These are phyloP conservation scores for Coniosporium apollinis DNA, from an alignment of 495 filamentous ascomycete genomes.

Conservation along the genomic window DNA sequence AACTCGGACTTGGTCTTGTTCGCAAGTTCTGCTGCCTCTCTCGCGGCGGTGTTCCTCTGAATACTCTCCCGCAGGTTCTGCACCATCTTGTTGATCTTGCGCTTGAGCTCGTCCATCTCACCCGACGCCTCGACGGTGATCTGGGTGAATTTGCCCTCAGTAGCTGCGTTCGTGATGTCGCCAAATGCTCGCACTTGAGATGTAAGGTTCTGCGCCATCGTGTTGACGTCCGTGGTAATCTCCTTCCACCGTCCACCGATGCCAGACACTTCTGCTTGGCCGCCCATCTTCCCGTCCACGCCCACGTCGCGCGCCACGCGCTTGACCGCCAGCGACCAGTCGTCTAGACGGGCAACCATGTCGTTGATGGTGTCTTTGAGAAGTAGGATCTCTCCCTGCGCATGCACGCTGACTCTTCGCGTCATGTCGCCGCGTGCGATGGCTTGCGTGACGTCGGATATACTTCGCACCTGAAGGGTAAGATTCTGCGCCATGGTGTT, in stretches of 20 bases:
- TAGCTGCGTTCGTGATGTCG: slow-evolving; percentile 93
- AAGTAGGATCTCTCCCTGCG: slow-evolving; percentile 85
- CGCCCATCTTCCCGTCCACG: slow-evolving; percentile 97
- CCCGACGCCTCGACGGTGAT: slow-evolving; percentile 97
- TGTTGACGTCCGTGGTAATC: slow-evolving; percentile 96
- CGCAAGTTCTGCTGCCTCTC: slow-evolving; percentile 89
- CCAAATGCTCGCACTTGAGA: slow-evolving; percentile 96
- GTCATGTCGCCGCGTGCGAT: slow-evolving; percentile 91
- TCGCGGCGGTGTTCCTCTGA: slow-evolving; percentile 89
- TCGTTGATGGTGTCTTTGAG: slow-evolving; percentile 97
- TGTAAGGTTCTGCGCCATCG: slow-evolving; percentile 95
- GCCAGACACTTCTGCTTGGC: slow-evolving; percentile 87
- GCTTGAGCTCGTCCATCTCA: slow-evolving; percentile 98
- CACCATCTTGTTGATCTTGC: slow-evolving; percentile 99
- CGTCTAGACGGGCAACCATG: slow-evolving; percentile 93
- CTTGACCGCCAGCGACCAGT: slow-evolving; percentile 94
- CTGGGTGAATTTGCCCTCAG: slow-evolving; percentile 92
- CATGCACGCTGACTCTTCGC: slow-evolving; percentile 89
- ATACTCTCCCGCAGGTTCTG: slow-evolving; percentile 91
- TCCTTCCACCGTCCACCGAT: slow-evolving; percentile 95
- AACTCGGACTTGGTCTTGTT: slow-evolving; percentile 99
- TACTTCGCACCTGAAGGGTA: slow-evolving; percentile 86
- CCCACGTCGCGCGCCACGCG: slow-evolving; percentile 93
- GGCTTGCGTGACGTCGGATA: slow-evolving; percentile 92
- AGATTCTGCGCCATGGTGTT: slow-evolving; percentile 93